A percentile compares a stretch with the other conserved stretches of the same genome.
Conservation (phyloP, 1,284 basidiomycete genomes). For the Melanopsichium pennsylvanicum region DNA sequence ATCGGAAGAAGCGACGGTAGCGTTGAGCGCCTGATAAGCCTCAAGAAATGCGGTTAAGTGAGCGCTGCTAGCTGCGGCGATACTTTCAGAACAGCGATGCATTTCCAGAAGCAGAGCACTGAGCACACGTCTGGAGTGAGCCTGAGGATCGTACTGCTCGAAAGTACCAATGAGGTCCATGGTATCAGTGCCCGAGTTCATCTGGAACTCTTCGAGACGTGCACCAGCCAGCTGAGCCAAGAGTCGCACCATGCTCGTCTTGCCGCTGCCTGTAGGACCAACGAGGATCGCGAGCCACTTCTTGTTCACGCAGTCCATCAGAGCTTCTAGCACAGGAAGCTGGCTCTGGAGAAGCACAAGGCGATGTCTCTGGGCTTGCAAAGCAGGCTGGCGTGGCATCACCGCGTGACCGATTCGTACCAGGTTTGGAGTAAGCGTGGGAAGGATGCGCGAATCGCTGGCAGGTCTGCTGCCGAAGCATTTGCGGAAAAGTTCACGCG, state of each 20-base stretch:
- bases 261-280: conserved; percentile 79
- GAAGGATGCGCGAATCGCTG: conserved; percentile 56
- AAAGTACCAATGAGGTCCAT: conserved; percentile 94
- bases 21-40: conserved; percentile 10
- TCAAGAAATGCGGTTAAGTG: conserved; percentile 7
- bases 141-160: conserved; percentile 75
- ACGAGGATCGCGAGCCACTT: conserved; percentile 89
- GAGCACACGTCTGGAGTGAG: conserved; percentile 13
- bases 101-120: conserved; percentile 17
- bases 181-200: conserved; percentile 90
- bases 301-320: conserved; percentile 78
- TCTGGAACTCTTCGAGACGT: conserved; percentile 76
- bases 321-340: conserved; percentile 76
- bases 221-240: conserved; percentile 79
- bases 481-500: conserved; percentile 73
- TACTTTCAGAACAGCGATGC: conserved; percentile 12
- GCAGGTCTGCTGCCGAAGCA: conserved; percentile 69
- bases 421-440: conserved; percentile 71
- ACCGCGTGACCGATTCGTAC: conserved; percentile 78
- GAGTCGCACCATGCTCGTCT: conserved; percentile 78
- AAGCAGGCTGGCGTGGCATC: conserved; percentile 67
- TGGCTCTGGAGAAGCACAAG: conserved; percentile 73
- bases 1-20: not conserved
- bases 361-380: conserved; percentile 7
- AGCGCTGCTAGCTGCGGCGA: conserved; percentile 3